Percentiles rank a stretch among this genome's conserved stretches.
These are phyloP conservation scores for Colletotrichum liriopes DNA, from an alignment of 2,329 filamentous ascomycete species.

Conservation along the genomic window DNA sequence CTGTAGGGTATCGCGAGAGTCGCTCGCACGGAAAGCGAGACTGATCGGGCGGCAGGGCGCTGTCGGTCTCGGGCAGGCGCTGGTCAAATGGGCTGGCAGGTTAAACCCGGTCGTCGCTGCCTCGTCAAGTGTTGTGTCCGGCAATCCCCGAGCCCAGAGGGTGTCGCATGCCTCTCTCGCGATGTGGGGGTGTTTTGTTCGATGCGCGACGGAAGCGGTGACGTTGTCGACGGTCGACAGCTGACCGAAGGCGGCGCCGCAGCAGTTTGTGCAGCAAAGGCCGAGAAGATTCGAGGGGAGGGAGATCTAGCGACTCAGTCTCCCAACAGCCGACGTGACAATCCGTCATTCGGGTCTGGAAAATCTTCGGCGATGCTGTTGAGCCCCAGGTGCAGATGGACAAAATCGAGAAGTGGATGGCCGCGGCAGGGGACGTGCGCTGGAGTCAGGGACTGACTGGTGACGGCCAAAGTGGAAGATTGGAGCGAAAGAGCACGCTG, in stretches of 20 bases:
- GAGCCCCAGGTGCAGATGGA: not conserved
- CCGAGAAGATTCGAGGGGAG: not conserved
- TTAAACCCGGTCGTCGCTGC: not conserved
- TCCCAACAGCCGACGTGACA: not conserved
- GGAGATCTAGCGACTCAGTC: not conserved
- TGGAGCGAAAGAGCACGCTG: not conserved
- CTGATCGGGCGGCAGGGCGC: not conserved
- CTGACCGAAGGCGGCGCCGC: not conserved
- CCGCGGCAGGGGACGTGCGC: conserved; percentile 10
- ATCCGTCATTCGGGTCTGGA: conserved; percentile 10
- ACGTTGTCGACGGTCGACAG: not conserved
- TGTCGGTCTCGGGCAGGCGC: conserved; percentile 14
- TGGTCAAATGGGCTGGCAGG: not conserved
- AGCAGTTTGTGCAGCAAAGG: not conserved
- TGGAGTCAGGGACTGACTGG: not conserved
- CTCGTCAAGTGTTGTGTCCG: not conserved
- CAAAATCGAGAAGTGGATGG: conserved; percentile 7
- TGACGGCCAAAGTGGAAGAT: conserved; percentile 5
- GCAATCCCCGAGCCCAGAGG: not conserved
- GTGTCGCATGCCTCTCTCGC: not conserved
- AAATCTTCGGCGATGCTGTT: conserved; percentile 21
- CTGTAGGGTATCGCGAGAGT: not conserved
- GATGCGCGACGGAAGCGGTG: not conserved
- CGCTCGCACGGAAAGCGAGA: not conserved
- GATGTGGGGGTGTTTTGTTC: not conserved